Base-by-base conservation (phyloP, 306 rosid genomes). In the Echinosophora koreensis region DNA sequence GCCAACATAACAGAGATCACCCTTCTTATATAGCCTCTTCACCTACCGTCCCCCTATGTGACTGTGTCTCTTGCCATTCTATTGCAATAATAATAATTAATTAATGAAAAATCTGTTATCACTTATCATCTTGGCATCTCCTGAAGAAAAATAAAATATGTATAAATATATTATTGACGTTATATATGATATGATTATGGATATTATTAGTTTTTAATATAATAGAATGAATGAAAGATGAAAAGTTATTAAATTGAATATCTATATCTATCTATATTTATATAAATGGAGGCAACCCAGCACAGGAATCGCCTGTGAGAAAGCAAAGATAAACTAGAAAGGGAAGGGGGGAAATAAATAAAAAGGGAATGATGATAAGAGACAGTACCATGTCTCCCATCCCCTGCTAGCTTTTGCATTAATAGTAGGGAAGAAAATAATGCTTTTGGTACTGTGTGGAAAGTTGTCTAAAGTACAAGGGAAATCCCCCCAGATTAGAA, bases 251-350 rank as follows among this genome's bases (percentile, higher is more conserved):
- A 18, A 59, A 16, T 61, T 10, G 35, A 52, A 63, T 8, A 37
- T 37, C 41, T 37, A 37, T 35, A 35, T 37, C 5, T 37, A 37
- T 35, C 5, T 37, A 37, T 37, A 28, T 34, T 27, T 83, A 71
- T 59, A 73, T 79, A 77, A 86, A 55, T 42, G 52, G 88, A 70
- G 38, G 72, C 78, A 83, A 82, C 78, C 84, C 79, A 66, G 88
- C 82, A 92, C 93, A 90, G 80, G 91, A 94, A 94, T 94, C 89
- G 84, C 91, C 89, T 90, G 97, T 80, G 72, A 82, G 77, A 86
- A 82, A 72, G 22, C 22, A 22, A 30, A 30, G 73, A 77, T 14
- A 83, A 71, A 83, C 77, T 35, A 83, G 84, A 86, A 89, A 80
- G 89, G 89, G 82, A 86, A 91, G 39, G 39, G 59, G 59, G 50